These are phyloP conservation scores for Ophiostoma ulmi DNA, from an alignment of 2,329 filamentous ascomycete genomes.

Conservation along the genomic window DNA sequence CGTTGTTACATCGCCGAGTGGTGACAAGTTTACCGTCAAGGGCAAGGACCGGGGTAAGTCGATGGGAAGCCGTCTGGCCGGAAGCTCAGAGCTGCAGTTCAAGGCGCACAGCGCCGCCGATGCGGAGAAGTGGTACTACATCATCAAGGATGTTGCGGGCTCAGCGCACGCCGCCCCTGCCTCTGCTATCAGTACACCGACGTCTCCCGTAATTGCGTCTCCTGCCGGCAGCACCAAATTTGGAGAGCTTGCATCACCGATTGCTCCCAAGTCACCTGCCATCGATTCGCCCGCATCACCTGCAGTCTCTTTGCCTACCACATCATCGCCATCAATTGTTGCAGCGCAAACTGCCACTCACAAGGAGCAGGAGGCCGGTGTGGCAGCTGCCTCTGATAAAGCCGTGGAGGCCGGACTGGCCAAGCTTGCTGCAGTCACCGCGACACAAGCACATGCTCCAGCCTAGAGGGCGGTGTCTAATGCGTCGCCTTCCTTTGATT, in stretches of 20 bases:
- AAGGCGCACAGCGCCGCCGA: conserved; percentile 78
- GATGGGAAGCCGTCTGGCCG: conserved; percentile 73
- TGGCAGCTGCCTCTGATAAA: conserved; percentile 33
- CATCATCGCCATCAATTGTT: not conserved
- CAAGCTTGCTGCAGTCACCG: conserved; percentile 2
- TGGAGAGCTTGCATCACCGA: conserved; percentile 3
- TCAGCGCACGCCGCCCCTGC: conserved; percentile 37
- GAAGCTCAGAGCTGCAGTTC: conserved; percentile 75
- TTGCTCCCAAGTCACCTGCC: conserved; percentile 10
- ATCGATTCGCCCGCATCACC: not conserved
- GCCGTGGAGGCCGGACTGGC: conserved; percentile 16
- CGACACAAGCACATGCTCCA: not conserved
- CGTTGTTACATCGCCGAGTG: conserved; percentile 63
- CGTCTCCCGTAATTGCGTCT: conserved; percentile 33
- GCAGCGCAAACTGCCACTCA: conserved; percentile 27
- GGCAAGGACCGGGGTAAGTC: conserved; percentile 86
- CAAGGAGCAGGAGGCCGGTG: conserved; percentile 45
- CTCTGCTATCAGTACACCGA: conserved; percentile 31
- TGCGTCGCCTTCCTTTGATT: not conserved
- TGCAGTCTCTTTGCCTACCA: not conserved
- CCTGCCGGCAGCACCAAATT: conserved; percentile 24
- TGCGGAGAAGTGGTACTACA: conserved; percentile 77
- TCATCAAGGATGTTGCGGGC: conserved; percentile 60
- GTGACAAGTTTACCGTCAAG: conserved; percentile 87
- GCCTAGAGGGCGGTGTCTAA: not conserved